Percentiles rank a stretch among this genome's conserved stretches.
These are phyloP conservation scores for Penicillium sp. DNA, from an alignment of 2,329 filamentous ascomycete species.

Conservation along the genomic window DNA sequence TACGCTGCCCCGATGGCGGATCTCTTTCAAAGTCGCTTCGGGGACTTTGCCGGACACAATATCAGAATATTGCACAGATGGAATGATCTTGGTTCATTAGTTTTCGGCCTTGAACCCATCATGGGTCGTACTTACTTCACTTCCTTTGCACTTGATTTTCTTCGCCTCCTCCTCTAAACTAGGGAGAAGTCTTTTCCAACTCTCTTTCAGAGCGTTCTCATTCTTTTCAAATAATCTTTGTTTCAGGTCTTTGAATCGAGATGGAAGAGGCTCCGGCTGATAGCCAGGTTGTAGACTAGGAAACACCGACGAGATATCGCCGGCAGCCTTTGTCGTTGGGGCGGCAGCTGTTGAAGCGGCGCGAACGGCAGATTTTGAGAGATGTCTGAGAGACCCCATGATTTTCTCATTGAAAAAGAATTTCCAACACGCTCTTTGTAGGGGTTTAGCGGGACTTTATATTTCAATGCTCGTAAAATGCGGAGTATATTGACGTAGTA, in stretches of 20 bases:
- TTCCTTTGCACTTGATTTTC: conserved; percentile 42
- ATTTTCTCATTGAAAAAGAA: not conserved
- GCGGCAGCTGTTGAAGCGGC: conserved; percentile 17
- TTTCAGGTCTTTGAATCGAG: conserved; percentile 45
- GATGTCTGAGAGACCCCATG: conserved; percentile 12
- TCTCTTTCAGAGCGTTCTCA: conserved; percentile 38
- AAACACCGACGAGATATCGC: conserved; percentile 52
- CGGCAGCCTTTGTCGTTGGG: conserved; percentile 40
- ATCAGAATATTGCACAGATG: conserved; percentile 43
- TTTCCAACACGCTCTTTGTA: not conserved
- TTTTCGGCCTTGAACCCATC: not conserved
- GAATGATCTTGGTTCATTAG: conserved; percentile 35
- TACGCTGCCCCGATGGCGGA: conserved; percentile 60
- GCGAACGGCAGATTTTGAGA: conserved; percentile 29
- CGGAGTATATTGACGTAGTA: not conserved
- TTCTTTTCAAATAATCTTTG: conserved; percentile 38
- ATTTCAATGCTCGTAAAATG: not conserved
- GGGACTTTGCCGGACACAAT: conserved; percentile 39
- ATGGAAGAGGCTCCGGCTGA: conserved; percentile 41
- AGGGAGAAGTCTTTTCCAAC: conserved; percentile 44
- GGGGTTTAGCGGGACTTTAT: not conserved
- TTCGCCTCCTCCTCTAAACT: conserved; percentile 42
- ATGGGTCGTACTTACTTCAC: conserved; percentile 31
- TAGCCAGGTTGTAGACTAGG: conserved; percentile 46
- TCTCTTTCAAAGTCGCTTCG: conserved; percentile 46